phyloP scores from a whole-genome alignment of 1,284 basidiomycete genomes.

The Anthracocystis panici-leucophaei region DNA sequence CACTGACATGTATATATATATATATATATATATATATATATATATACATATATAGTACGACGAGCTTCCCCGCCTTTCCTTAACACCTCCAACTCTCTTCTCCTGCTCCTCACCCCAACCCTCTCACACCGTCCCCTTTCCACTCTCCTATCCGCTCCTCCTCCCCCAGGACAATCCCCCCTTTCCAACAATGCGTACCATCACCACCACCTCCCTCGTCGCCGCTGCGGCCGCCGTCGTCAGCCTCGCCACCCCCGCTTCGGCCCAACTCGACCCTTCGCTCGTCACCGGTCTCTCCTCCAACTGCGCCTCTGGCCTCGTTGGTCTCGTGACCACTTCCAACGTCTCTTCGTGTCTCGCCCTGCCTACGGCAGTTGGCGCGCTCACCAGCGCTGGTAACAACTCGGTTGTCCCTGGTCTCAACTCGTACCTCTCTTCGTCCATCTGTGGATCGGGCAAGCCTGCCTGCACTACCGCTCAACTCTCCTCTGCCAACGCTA shows the following conservation, averaged over 20 bases:
- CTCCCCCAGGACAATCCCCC: background rate
- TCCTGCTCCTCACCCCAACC: background rate
- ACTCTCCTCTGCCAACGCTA: conserved; percentile 33
- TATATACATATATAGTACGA: too few species aligned
- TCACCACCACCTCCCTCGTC: conserved; percentile 20
- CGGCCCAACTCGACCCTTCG: conserved; percentile 44
- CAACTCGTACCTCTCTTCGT: conserved; percentile 24
- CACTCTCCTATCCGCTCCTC: background rate
- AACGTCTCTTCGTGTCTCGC: conserved; percentile 42
- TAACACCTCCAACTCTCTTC: background rate
- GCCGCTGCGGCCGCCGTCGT: conserved; percentile 22
- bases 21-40: too few species aligned
- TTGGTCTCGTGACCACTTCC: conserved; percentile 40
- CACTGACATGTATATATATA: too few species aligned
- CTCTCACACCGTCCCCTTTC: background rate
- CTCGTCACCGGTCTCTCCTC: conserved; percentile 49
- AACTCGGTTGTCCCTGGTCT: conserved; percentile 34
- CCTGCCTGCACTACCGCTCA: conserved; percentile 19
- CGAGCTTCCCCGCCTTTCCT: background rate
- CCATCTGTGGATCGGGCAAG: conserved; percentile 34
- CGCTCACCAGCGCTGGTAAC: conserved; percentile 35
- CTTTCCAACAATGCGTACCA: conserved; percentile 16
- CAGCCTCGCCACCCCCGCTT: conserved; percentile 15
- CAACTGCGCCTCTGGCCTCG: conserved; percentile 25
- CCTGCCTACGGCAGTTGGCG: conserved; percentile 38